Evolutionary conservation across 441 rosid species (phyloP).

Genomic region (Dalechampia spathulata): DNA sequence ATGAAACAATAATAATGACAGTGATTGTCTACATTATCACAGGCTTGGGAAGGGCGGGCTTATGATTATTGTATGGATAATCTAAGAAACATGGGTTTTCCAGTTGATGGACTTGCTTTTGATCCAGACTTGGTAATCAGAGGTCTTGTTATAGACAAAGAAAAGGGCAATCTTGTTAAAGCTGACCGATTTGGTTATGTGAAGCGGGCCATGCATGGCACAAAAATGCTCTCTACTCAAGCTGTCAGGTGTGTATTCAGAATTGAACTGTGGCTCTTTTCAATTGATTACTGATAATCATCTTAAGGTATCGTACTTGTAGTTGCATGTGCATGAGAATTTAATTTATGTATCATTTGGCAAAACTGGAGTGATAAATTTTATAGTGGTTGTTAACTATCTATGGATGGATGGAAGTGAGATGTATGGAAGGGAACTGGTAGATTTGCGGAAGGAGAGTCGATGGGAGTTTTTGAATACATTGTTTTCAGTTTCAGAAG

Average conservation of each 20-base stretch:
- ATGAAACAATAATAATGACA: background rate
- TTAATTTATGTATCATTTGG: slow-evolving; percentile 14
- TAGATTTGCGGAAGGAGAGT: slow-evolving; percentile 84
- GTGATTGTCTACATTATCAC: slow-evolving; percentile 15
- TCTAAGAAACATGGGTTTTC: slow-evolving; percentile 75
- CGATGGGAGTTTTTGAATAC: slow-evolving; percentile 97
- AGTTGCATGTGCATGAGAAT: slow-evolving; percentile 7
- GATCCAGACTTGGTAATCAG: slow-evolving; percentile 92
- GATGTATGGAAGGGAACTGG: slow-evolving; percentile 91
- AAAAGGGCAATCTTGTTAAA: slow-evolving; percentile 91
- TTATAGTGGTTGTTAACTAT: slow-evolving; percentile 30
- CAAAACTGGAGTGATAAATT: slow-evolving; percentile 22
- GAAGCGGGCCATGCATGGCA: slow-evolving; percentile 95
- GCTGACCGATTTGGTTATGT: slow-evolving; percentile 96
- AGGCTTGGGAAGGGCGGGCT: slow-evolving; percentile 99
- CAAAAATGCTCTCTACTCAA: slow-evolving; percentile 79
- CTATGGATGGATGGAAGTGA: slow-evolving; percentile 51
- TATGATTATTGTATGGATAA: slow-evolving; percentile 96
- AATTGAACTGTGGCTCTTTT: slow-evolving; percentile 5
- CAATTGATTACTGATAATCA: slow-evolving; percentile 7
- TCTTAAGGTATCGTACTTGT: slow-evolving; percentile 1
- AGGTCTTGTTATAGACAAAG: slow-evolving; percentile 97
- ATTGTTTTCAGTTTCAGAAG: slow-evolving; percentile 94
- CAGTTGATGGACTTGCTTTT: slow-evolving; percentile 85
- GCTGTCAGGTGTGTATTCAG: slow-evolving; percentile 75